phyloP scores from a whole-genome alignment of 345 rosid genomes.

The Reutealis trisperma region DNA sequence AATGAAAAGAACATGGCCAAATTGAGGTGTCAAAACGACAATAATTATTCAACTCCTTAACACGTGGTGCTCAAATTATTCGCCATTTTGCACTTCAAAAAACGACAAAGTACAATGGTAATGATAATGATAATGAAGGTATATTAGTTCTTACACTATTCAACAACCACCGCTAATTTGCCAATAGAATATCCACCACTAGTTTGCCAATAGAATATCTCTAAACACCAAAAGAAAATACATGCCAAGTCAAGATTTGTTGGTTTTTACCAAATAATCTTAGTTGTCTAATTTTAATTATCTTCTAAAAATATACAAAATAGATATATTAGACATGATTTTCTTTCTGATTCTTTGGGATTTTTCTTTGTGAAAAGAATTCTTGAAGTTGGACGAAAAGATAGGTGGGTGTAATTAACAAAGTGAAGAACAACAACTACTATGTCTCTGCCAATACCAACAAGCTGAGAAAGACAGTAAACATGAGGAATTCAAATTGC shows the following conservation, averaged over 20 bases:
- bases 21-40: conserved; percentile 5
- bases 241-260: too few relatives aligned
- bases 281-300: not conserved
- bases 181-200: not conserved
- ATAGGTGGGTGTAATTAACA: not conserved
- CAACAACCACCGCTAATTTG: not conserved
- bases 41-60: not conserved
- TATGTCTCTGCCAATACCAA: not conserved
- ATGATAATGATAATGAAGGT: not conserved
- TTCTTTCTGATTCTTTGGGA: too few relatives aligned
- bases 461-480: too few relatives aligned
- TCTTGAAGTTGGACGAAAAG: conserved; percentile 15
- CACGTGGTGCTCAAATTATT: not conserved
- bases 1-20: not conserved
- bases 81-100: not conserved
- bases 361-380: not conserved
- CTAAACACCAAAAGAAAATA: too few relatives aligned
- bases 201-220: too few relatives aligned
- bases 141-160: not conserved
- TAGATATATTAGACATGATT: too few relatives aligned
- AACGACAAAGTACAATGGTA: not conserved
- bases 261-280: not conserved
- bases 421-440: too few relatives aligned
- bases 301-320: too few relatives aligned
- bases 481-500: too few relatives aligned